Percentiles rank a stretch among this genome's conserved stretches.
Conservation (phyloP, 768 basidiomycete species). For the Pleurotus djamor region DNA sequence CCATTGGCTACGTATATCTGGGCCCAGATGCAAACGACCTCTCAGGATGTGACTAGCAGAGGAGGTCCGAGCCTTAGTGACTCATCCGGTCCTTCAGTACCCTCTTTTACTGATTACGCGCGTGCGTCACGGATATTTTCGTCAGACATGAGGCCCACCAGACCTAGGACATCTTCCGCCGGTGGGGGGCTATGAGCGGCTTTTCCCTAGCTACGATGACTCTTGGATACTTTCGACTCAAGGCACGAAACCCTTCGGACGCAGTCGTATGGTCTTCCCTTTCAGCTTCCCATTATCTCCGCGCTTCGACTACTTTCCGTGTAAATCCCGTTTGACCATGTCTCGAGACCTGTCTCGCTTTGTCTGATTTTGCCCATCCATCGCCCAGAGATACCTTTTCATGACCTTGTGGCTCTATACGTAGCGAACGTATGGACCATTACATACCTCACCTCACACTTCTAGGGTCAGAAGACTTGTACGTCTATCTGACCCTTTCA, state of each 20-base stretch:
- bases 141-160: slow-evolving; percentile 10
- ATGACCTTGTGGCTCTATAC: neutral
- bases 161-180: slow-evolving; percentile 21
- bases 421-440: neutral
- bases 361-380: neutral
- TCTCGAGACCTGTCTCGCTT: neutral
- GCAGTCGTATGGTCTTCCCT: neutral
- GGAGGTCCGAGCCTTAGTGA: neutral
- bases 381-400: neutral
- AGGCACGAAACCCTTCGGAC: neutral
- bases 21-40: neutral
- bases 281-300: neutral
- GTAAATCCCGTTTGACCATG: neutral
- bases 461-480: neutral
- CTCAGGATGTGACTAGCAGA: neutral
- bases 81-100: neutral
- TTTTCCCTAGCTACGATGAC: neutral
- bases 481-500: neutral
- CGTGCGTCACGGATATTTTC: neutral
- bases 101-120: slow-evolving; percentile 2
- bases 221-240: neutral
- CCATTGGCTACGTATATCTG: slow-evolving; percentile 1
- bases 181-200: slow-evolving; percentile 20
- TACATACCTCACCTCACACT: neutral
- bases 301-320: neutral